Percentiles rank a stretch among this genome's conserved stretches.
These are phyloP conservation scores for Globisporangium heterothallicum DNA, from an alignment of 352 stramenopile genomes.

Conservation along the genomic window DNA sequence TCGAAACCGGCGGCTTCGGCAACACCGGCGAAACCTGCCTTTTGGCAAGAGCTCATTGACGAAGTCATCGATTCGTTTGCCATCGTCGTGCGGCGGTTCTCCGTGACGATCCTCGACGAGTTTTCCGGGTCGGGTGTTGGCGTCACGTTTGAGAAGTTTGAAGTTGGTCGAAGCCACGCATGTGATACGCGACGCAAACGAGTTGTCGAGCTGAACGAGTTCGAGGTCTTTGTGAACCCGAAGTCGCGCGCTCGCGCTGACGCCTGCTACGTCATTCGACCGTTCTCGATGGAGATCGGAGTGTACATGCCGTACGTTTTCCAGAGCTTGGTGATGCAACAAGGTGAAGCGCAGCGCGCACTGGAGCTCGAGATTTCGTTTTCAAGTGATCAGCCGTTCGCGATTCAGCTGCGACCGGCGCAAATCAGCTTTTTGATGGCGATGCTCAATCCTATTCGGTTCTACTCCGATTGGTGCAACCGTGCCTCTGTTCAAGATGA, in stretches of 20 bases:
- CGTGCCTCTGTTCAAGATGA: conserved; percentile 56
- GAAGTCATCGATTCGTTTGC: conserved; percentile 67
- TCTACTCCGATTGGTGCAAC: conserved; percentile 67
- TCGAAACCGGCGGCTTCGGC: conserved; percentile 1
- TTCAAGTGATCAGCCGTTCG: conserved; percentile 20
- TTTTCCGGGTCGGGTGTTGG: conserved; percentile 45
- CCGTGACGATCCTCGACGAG: conserved; percentile 58
- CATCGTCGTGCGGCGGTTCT: conserved; percentile 40
- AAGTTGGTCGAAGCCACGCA: conserved; percentile 34
- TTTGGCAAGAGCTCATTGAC: conserved; percentile 61
- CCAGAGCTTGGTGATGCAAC: conserved; percentile 51
- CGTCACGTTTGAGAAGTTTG: conserved; percentile 53
- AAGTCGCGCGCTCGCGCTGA: conserved; percentile 23
- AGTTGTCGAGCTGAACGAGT: conserved; percentile 45
- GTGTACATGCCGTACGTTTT: conserved; percentile 65
- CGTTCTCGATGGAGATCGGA: conserved; percentile 48
- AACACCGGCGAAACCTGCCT: conserved; percentile 22
- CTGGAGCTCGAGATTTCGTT: conserved; percentile 59
- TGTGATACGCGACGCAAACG: conserved; percentile 38
- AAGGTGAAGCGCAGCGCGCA: conserved; percentile 25
- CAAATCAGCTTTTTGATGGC: conserved; percentile 58
- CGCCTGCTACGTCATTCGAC: conserved; percentile 42
- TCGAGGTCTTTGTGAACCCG: conserved; percentile 65
- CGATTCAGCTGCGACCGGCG: conserved; percentile 53
- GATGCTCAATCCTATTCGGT: conserved; percentile 48